Evolutionary conservation across 257 asterid species (phyloP), one percentile per base, ranked within the genome.

Genomic region (Lantana camara): DNA sequence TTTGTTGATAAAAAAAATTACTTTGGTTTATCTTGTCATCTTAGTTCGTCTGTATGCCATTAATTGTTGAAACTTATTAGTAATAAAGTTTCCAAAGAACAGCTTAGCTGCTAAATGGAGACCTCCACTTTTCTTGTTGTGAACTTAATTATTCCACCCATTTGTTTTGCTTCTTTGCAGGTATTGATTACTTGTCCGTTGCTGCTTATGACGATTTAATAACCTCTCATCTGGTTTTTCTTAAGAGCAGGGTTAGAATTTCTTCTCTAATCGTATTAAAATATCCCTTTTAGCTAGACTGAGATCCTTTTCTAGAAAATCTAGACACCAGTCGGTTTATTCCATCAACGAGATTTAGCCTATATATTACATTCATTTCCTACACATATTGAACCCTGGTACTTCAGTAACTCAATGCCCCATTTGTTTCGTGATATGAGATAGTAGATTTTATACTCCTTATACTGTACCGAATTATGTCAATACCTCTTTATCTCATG

Each of bases 121-220:
- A 38, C 8, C 29, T 44, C 38, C 13, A 13, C 54, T 21, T 30
- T 52, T 66, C 30, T 37, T 16, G 49, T 67, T 44, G 32, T 54
- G 53, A 48, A 49, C 41, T 48, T 59, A 24, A 37, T 30, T 45
- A 11, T 59, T 30, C 57, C 49, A 60, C 27, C 38, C 68, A 17
- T 74, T 38, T 69, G 41, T 14, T 49, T 59, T 38, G 59, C 38
- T 48, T 56, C 41, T 29, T 72, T 76, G 79, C 64, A 94, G 99
- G 99, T 71, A 40, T 80, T 14, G 99, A 94, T 70, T 94, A 94
- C 88, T 77, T 94, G 80, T 94, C 99, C 3, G 97, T 82, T 75
- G 99, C 97, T 67, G 97, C 97, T n/a, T 86, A 38, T 56, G 95
- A 49, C 57, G 93, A 94, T 71, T 50, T 80, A 74, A 67, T 83